Evolutionary conservation across 306 rosid genomes (phyloP), one percentile per base, ranked within the genome.

Genomic region (Inga laurina): DNA sequence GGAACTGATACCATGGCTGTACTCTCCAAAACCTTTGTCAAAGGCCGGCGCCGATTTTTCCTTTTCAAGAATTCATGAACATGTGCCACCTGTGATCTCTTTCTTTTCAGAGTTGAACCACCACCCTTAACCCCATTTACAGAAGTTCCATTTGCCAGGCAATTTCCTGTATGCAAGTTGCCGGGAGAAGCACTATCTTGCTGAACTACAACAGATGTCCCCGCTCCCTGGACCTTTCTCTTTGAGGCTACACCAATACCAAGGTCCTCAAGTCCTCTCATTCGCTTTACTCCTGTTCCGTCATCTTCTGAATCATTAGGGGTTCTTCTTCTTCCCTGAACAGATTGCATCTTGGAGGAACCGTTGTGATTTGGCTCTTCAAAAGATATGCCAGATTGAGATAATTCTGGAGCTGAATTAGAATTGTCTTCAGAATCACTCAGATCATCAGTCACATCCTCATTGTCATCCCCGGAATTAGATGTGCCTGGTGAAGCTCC

Each of bases 301-400:
- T 93, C 97, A 78, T 93, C 97, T 88, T 93, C 96, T 0, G 96
- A 93, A 83, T 91, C 94, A 81, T 93, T 88, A 74, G 97, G 95
- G 27, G 97, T 89, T 82, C 84, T 89, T 81, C 88, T 87, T 82
- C 91, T 90, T 83, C 90, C 90, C 84, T 81, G 92, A 85, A 82
- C 74, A 87, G 89, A 62, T 72, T 78, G 94, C 85, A 82, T 82
- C 87, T 90, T 93, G 73, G 87, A 81, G 82, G 92, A 86, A 88
- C 87, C 83, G 71, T 85, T 72, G 79, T 85, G 90, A 86, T 89
- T 91, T 71, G 93, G 90, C 81, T 89, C 94, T 85, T 90, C 96
- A 72, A 91, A 90, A 70, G 93, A 91, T 85, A 91, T 74, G 49
- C 88, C 96, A 77, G 93, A 89, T 74, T 87, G 94, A 79, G 93